phyloP scores from a whole-genome alignment of 1,284 basidiomycete genomes.

The Fomes fomentarius region DNA sequence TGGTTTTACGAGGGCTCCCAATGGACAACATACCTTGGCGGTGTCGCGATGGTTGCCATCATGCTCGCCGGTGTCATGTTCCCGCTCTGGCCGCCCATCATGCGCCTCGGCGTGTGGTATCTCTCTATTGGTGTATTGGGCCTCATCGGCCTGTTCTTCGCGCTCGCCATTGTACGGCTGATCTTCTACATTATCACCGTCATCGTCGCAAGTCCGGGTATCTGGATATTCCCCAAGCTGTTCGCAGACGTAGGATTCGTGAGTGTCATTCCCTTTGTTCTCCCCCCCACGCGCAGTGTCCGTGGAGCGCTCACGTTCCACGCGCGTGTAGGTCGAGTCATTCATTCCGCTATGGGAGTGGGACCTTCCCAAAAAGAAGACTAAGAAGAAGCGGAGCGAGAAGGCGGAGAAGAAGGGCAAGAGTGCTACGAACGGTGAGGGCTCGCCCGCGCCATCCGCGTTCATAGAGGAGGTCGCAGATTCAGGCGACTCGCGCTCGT shows the following conservation, averaged over 20 bases:
- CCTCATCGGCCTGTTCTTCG: constrained; percentile 91
- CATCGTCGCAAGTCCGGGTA: constrained; percentile 85
- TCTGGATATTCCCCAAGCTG: constrained; percentile 99
- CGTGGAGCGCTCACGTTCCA: neutral
- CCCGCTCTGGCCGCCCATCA: constrained; percentile 93
- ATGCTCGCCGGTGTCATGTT: constrained; percentile 99
- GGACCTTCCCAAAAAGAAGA: constrained; percentile 93
- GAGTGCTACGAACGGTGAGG: constrained; percentile 26
- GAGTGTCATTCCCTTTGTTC: constrained; percentile 41
- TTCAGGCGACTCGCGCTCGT: constrained; percentile 58
- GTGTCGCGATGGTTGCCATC: constrained; percentile 88
- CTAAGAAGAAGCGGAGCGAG: constrained; percentile 68
- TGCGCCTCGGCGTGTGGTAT: constrained; percentile 98
- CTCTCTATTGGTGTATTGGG: constrained; percentile 88
- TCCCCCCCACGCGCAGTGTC: neutral
- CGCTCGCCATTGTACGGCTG: constrained; percentile 87
- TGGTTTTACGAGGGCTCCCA: constrained; percentile 98
- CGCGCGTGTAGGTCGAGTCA: constrained; percentile 78
- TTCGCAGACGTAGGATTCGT: constrained; percentile 99
- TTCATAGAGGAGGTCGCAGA: constrained; percentile 57
- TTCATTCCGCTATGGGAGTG: constrained; percentile 98
- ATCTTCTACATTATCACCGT: constrained; percentile 96
- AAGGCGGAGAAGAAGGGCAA: constrained; percentile 48
- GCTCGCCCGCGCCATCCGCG: constrained; percentile 18
- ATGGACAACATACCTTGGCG: constrained; percentile 92